Evolutionary conservation across 306 rosid species (phyloP), one percentile per base, ranked within the genome.

Genomic region (Mimosa bimucronata): DNA sequence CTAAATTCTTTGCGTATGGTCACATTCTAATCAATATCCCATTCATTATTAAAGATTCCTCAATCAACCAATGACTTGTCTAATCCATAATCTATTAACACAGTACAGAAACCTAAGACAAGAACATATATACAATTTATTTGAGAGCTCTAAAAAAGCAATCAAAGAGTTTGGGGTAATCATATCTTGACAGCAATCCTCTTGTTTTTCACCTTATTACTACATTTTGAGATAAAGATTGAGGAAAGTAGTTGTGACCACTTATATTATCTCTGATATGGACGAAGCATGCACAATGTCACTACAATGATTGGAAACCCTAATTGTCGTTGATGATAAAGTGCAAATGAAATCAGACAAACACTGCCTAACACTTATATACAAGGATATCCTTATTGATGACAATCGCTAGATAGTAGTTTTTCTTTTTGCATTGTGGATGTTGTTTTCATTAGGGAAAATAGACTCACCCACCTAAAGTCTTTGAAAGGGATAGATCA

Each of bases 321-420:
- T 55, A n/a, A 15, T 26, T 38, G 57, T 58, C 58, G 19, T 26
- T 16, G 61, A 40, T 41, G 42, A 76, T 62, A 38, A 25, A 61
- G 53, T 74, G 60, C 79, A 76, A 60, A 18, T 61, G 65, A 62
- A 28, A 31, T 62, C 7, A 61, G 41, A 71, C 79, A 61, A 67
- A 44, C 44, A 28, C 71, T 25, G 70, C 79, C 79, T 26, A 61
- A 41, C 79, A 40, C 60, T 29, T 6, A 28, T 38, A 25, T n/a
- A 28, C 26, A 76, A 23, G 12, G 19, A 55, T 29, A 44, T 9
- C 40, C 29, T 41, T 21, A 37, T 37, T 60, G 46, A 60, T 75
- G 71, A 9, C 55, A 41, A 42, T 61, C 58, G 40, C 79, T 26
- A 2, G 13, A 25, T 2, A 4, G 70, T 58, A 69, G 50, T 9